Evolutionary conservation across 306 rosid genomes (phyloP).

Genomic region (Dalbergia oliveri): DNA sequence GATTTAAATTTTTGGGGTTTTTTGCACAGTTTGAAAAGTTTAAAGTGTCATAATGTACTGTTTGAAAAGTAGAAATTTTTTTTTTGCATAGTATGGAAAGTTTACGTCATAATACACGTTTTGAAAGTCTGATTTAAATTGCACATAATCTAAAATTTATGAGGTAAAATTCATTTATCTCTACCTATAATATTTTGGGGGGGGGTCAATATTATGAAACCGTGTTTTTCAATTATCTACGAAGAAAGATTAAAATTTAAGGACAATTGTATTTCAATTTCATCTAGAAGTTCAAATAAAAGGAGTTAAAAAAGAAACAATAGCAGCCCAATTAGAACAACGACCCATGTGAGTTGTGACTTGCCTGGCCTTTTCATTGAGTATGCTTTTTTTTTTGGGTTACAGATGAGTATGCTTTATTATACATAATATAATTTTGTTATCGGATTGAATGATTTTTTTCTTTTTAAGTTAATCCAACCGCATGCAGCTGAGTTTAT

Average conservation of each 20-base stretch:
- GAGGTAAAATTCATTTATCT: no score
- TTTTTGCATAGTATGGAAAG: no score
- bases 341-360: background rate
- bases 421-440: background rate
- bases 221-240: background rate
- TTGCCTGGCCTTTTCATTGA: background rate
- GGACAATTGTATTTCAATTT: background rate
- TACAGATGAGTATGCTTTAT: no score
- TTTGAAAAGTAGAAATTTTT: no score
- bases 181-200: no score
- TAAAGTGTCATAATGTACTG: no score
- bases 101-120: no score
- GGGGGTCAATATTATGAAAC: constrained; percentile 25
- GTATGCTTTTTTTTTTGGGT: no score
- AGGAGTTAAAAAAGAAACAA: background rate
- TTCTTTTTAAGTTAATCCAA: background rate
- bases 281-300: background rate
- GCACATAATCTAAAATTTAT: no score
- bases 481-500: background rate
- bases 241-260: background rate
- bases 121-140: no score
- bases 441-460: background rate
- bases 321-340: background rate
- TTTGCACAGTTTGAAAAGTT: no score
- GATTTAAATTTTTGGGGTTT: no score